Conservation (phyloP, 768 basidiomycete genomes). For the Lactarius sanguifluus region DNA sequence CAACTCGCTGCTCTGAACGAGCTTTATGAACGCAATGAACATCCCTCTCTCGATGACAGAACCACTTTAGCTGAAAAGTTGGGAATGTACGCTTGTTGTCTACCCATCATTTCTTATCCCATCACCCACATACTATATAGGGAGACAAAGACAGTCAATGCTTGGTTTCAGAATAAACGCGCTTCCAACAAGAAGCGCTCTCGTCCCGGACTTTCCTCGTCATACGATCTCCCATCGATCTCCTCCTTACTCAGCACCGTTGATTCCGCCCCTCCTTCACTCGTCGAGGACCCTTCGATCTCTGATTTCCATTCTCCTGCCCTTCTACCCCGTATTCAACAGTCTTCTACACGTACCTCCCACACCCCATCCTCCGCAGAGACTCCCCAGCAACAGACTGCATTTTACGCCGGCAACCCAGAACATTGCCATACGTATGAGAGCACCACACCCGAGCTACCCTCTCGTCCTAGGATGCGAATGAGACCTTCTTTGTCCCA, state of each 20-base stretch:
- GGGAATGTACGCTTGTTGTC: conserved; percentile 60
- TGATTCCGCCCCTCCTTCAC: conserved; percentile 41
- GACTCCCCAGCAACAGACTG: conserved; percentile 37
- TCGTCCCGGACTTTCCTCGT: conserved; percentile 32
- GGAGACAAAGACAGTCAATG: conserved; percentile 83
- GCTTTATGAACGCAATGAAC: conserved; percentile 74
- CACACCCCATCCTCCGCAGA: conserved; percentile 34
- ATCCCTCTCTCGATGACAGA: conserved; percentile 69
- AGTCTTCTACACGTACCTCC: conserved; percentile 36
- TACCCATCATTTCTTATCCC: background rate
- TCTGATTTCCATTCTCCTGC: conserved; percentile 43
- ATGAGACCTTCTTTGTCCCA: conserved; percentile 64
- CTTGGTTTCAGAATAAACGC: conserved; percentile 87
- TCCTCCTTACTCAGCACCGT: conserved; percentile 38
- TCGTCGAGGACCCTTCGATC: conserved; percentile 47
- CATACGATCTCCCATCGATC: conserved; percentile 35
- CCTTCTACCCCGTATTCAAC: conserved; percentile 27
- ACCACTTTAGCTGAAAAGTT: conserved; percentile 66
- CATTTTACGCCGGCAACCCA: conserved; percentile 48
- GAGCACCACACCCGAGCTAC: conserved; percentile 38
- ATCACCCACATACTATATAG: conserved; percentile 39
- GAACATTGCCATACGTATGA: conserved; percentile 55
- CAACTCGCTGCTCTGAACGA: conserved; percentile 77
- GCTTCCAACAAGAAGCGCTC: conserved; percentile 76
- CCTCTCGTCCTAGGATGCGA: conserved; percentile 59